Percentiles rank a stretch among this genome's conserved stretches.
These are phyloP conservation scores for Alternaria tenuissima DNA, from an alignment of 2,329 filamentous ascomycete species.

Conservation along the genomic window DNA sequence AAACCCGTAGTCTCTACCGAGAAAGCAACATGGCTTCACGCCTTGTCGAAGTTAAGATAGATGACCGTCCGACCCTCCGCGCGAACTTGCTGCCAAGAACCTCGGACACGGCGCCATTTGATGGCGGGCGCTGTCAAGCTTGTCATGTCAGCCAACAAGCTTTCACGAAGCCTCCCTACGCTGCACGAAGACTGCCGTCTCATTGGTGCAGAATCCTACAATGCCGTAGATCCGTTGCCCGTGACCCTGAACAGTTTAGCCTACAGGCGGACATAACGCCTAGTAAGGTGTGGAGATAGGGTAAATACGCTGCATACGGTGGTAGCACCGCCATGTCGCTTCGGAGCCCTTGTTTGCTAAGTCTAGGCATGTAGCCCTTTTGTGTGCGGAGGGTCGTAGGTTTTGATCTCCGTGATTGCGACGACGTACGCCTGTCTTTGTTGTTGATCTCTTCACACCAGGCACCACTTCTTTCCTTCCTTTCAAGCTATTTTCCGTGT, in stretches of 20 bases:
- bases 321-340: background rate
- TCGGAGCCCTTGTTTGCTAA: background rate
- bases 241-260: background rate
- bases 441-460: background rate
- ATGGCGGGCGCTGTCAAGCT: slow-evolving; percentile 2
- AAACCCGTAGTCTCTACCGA: background rate
- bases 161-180: background rate
- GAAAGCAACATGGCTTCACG: background rate
- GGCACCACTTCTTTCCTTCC: background rate
- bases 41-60: background rate
- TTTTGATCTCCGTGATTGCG: background rate
- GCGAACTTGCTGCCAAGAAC: background rate
- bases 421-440: background rate
- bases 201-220: slow-evolving; percentile 1
- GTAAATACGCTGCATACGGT: background rate
- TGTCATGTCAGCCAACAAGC: background rate
- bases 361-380: background rate
- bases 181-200: background rate
- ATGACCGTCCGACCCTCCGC: slow-evolving; percentile 14
- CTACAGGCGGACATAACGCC: background rate
- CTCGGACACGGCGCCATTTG: background rate
- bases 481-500: background rate
- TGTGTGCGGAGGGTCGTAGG: slow-evolving; percentile 8
- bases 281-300: background rate
- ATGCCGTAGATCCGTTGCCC: background rate